Conservation (phyloP, 352 stramenopile genomes). For the Pythium sukuiense region DNA sequence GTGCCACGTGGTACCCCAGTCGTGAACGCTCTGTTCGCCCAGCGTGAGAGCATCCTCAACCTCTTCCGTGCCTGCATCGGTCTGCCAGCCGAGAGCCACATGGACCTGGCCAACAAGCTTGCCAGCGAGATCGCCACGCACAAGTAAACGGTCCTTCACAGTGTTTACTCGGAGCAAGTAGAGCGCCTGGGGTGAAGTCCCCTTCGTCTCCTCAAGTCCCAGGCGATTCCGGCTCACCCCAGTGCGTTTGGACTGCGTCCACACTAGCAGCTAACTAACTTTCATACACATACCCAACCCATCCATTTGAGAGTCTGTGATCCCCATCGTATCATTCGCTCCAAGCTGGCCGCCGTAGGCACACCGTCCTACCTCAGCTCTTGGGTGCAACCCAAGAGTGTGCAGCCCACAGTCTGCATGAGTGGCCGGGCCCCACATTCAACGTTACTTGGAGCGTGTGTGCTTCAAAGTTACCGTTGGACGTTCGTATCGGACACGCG, state of each 20-base stretch:
- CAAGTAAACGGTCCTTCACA: slow-evolving; percentile 36
- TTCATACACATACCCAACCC: slow-evolving; percentile 10
- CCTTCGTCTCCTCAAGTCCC: not conserved
- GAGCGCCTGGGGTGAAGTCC: not conserved
- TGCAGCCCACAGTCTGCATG: not conserved
- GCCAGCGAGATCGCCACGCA: slow-evolving; percentile 73
- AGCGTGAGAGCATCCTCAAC: slow-evolving; percentile 98
- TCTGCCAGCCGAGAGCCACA: slow-evolving; percentile 97
- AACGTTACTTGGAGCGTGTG: not conserved
- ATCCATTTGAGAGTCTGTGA: not conserved
- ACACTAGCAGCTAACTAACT: slow-evolving; percentile 4
- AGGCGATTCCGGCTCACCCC: not conserved
- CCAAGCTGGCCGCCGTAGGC: too few species aligned
- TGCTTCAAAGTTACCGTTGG: slow-evolving; percentile 6
- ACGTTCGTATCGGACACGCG: slow-evolving; percentile 1
- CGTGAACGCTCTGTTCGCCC: slow-evolving; percentile 98
- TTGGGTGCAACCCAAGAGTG: too few species aligned
- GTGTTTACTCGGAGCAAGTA: slow-evolving; percentile 9
- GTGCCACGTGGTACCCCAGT: slow-evolving; percentile 98
- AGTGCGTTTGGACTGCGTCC: slow-evolving; percentile 2
- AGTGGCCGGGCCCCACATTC: not conserved
- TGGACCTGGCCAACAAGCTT: slow-evolving; percentile 97
- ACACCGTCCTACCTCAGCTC: too few species aligned
- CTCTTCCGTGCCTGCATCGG: slow-evolving; percentile 97
- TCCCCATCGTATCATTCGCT: not conserved